Conservation (phyloP, 2,329 filamentous ascomycete genomes). For the Diaporthe citrichinensis region DNA sequence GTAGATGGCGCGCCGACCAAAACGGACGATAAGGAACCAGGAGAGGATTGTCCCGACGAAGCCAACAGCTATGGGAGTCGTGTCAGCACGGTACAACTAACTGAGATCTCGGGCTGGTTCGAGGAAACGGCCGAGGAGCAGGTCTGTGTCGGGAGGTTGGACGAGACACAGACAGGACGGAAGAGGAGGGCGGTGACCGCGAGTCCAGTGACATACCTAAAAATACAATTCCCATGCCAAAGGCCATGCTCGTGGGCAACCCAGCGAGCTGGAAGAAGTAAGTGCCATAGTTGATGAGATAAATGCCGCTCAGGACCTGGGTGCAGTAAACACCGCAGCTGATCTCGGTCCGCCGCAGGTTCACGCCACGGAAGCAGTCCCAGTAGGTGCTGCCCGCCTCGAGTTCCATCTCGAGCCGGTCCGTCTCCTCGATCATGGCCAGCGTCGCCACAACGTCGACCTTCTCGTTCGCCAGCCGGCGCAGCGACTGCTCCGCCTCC, state of each 20-base stretch:
- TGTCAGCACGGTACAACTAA: neutral
- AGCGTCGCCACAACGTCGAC: constrained; percentile 64
- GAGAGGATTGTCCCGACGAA: constrained; percentile 68
- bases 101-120: too few relatives aligned
- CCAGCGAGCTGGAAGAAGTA: constrained; percentile 73
- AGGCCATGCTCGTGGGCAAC: constrained; percentile 62
- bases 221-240: constrained; percentile 69
- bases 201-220: constrained; percentile 49
- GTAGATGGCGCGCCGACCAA: constrained; percentile 67
- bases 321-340: constrained; percentile 74
- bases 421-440: constrained; percentile 70
- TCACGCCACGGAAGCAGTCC: constrained; percentile 65
- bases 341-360: constrained; percentile 68
- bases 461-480: constrained; percentile 60
- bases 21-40: constrained; percentile 63
- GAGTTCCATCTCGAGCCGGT: constrained; percentile 67
- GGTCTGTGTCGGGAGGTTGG: constrained; percentile 2
- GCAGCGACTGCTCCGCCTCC: constrained; percentile 58
- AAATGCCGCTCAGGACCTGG: constrained; percentile 75
- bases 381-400: constrained; percentile 63
- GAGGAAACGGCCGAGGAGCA: neutral
- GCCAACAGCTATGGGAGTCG: constrained; percentile 55
- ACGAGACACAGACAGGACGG: neutral
- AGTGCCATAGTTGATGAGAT: constrained; percentile 75
- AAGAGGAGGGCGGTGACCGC: too few relatives aligned